A percentile compares a stretch with the other conserved stretches of the same genome.
These are phyloP conservation scores for Penicillium cosmopolitanum DNA, from an alignment of 495 filamentous ascomycete genomes.

Conservation along the genomic window DNA sequence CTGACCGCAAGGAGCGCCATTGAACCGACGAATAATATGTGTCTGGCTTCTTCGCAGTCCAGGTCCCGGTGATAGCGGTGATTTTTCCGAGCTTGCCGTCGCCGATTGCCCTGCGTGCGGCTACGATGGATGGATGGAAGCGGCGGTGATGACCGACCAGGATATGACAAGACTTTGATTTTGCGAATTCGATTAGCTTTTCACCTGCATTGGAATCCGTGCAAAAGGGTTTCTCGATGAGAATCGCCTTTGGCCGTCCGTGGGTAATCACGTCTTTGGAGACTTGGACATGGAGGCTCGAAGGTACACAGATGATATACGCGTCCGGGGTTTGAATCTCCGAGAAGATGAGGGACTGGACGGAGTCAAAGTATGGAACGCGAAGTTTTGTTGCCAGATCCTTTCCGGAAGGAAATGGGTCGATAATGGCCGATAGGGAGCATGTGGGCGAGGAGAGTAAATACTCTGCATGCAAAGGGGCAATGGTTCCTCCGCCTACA, in stretches of 20 bases:
- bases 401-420: conserved; percentile 1
- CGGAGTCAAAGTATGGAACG: not conserved
- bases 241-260: conserved; percentile 10
- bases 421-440: conserved; percentile 7
- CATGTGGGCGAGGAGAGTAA: conserved; percentile 10
- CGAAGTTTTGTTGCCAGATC: not conserved
- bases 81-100: conserved; percentile 5
- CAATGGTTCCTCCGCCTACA: conserved; percentile 9
- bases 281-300: conserved; percentile 12
- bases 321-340: conserved; percentile 9
- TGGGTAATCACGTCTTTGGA: conserved; percentile 8
- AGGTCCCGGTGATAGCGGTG: conserved; percentile 16
- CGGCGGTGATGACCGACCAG: conserved; percentile 22
- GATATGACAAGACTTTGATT: conserved; percentile 8
- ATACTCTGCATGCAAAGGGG: conserved; percentile 13
- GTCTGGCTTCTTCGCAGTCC: conserved; percentile 18
- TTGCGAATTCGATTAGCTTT: conserved; percentile 4
- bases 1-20: conserved; percentile 13
- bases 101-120: not conserved
- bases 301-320: conserved; percentile 18
- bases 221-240: conserved; percentile 18
- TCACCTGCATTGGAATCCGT: conserved; percentile 11
- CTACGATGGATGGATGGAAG: conserved; percentile 14
- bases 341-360: not conserved
- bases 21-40: conserved; percentile 10